phyloP scores from a whole-genome alignment of 1,284 basidiomycete species.

The Takashimella koratensis region DNA sequence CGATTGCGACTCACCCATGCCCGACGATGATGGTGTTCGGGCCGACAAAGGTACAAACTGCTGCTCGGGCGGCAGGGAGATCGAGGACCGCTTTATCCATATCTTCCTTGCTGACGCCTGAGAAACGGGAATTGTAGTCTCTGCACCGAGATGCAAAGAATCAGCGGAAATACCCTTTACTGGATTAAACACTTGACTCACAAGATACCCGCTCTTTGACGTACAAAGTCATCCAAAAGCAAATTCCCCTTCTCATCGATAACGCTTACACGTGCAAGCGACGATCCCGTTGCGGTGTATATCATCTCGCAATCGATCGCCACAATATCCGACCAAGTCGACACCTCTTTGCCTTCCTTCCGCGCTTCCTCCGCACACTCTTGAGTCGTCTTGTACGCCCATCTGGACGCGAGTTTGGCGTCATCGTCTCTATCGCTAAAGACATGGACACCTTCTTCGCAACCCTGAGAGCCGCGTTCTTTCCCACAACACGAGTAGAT shows the following conservation, averaged over 20 bases:
- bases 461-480: slow-evolving; percentile 54
- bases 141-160: slow-evolving; percentile 49
- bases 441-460: slow-evolving; percentile 31
- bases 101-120: slow-evolving; percentile 67
- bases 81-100: slow-evolving; percentile 61
- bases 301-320: slow-evolving; percentile 90
- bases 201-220: slow-evolving; percentile 75
- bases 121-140: slow-evolving; percentile 82
- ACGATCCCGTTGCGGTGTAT: slow-evolving; percentile 82
- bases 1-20: slow-evolving; percentile 43
- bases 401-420: slow-evolving; percentile 66
- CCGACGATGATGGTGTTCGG: slow-evolving; percentile 77
- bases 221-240: slow-evolving; percentile 76
- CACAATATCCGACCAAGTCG: slow-evolving; percentile 61
- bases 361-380: slow-evolving; percentile 18
- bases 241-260: slow-evolving; percentile 68
- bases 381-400: slow-evolving; percentile 62
- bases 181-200: slow-evolving; percentile 48
- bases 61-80: slow-evolving; percentile 61
- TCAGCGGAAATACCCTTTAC: background rate
- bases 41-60: slow-evolving; percentile 67
- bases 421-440: slow-evolving; percentile 53
- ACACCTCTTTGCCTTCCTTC: slow-evolving; percentile 1
- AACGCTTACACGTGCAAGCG: slow-evolving; percentile 79
- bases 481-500: slow-evolving; percentile 51